Evolutionary conservation across 768 basidiomycete genomes (phyloP).

Genomic region (Trametes elegans): DNA sequence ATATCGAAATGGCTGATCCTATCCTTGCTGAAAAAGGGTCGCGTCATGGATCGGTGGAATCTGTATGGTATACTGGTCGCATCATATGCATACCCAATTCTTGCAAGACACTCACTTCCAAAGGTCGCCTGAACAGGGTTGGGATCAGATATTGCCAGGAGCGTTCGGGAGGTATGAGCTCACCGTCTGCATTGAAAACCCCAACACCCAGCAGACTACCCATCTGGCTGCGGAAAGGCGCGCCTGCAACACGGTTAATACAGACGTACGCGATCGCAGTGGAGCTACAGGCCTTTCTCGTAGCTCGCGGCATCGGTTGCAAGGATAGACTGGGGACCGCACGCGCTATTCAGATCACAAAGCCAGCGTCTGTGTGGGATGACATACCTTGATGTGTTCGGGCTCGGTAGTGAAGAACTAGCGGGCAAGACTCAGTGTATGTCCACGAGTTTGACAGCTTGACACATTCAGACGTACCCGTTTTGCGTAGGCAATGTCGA

Average conservation of each 20-base stretch:
- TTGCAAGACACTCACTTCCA: slow-evolving; percentile 42
- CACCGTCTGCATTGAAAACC: slow-evolving; percentile 42
- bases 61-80: no score
- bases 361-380: not conserved
- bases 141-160: not conserved
- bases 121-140: slow-evolving; percentile 21
- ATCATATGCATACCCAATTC: no score
- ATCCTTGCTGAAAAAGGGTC: slow-evolving; percentile 41
- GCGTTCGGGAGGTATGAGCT: not conserved
- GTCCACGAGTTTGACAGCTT: not conserved
- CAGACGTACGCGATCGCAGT: no score
- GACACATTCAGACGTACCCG: not conserved
- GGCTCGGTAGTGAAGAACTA: slow-evolving; percentile 40
- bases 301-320: slow-evolving; percentile 37
- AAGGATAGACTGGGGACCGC: slow-evolving; percentile 35
- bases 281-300: slow-evolving; percentile 35
- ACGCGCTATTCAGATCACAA: not conserved
- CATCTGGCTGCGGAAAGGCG: slow-evolving; percentile 31
- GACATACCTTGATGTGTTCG: slow-evolving; percentile 38
- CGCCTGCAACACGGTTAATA: not conserved
- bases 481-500: not conserved
- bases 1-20: slow-evolving; percentile 41
- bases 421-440: not conserved
- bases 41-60: slow-evolving; percentile 43
- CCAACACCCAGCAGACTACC: slow-evolving; percentile 31